Percentiles rank a stretch among this genome's conserved stretches.
These are phyloP conservation scores for Sparassis latifolia DNA, from an alignment of 1,284 basidiomycete genomes.

Conservation along the genomic window DNA sequence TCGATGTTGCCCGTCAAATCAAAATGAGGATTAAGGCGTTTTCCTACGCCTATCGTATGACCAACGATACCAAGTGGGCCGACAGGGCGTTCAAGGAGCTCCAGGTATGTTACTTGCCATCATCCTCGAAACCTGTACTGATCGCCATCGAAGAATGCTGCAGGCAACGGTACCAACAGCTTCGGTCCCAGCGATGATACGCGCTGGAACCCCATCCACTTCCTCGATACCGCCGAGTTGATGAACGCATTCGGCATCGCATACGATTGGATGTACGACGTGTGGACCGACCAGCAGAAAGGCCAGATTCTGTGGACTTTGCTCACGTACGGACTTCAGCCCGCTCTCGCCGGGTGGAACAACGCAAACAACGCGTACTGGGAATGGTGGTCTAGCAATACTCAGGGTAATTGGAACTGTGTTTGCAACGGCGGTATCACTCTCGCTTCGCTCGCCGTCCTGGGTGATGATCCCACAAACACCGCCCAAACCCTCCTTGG, in stretches of 20 bases:
- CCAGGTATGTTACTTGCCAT: constrained; percentile 41
- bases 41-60: constrained; percentile 86
- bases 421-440: constrained; percentile 92
- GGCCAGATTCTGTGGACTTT: constrained; percentile 68
- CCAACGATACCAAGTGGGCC: constrained; percentile 84
- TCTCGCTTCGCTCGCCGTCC: constrained; percentile 85
- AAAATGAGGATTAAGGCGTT: constrained; percentile 92
- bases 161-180: constrained; percentile 50
- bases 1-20: constrained; percentile 87
- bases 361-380: constrained; percentile 31
- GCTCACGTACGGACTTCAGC: constrained; percentile 71
- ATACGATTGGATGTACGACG: constrained; percentile 94
- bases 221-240: constrained; percentile 93
- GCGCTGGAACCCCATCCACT: constrained; percentile 85
- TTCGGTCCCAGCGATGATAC: constrained; percentile 57
- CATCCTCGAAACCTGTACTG: not conserved
- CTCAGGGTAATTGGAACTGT: constrained; percentile 93
- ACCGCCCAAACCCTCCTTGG: constrained; percentile 64
- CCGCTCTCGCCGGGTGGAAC: constrained; percentile 50
- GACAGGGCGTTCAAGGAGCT: constrained; percentile 85
- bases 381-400: constrained; percentile 59
- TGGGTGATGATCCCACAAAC: constrained; percentile 78
- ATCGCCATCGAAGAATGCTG: constrained; percentile 48
- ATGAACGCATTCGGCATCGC: constrained; percentile 84
- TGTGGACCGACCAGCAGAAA: constrained; percentile 75